Evolutionary conservation across 192 early-diverging fungal species (phyloP).

Genomic region (Obelidium mucronatum): DNA sequence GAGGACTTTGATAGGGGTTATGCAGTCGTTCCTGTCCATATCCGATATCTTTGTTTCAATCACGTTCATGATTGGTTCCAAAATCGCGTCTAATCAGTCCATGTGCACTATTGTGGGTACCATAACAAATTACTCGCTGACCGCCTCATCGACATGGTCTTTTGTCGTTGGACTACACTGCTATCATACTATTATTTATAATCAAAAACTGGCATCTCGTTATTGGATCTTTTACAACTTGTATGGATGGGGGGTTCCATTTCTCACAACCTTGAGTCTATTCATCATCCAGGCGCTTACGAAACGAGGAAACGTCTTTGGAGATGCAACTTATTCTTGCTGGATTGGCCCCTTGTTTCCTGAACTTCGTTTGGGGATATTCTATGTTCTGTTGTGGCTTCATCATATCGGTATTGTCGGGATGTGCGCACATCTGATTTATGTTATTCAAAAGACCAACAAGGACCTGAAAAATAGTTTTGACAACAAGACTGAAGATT

Average conservation of each 20-base stretch:
- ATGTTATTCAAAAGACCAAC: too few species aligned
- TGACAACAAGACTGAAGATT: too few species aligned
- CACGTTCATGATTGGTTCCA: not conserved
- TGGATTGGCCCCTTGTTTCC: not conserved
- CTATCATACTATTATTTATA: not conserved
- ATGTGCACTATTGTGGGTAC: conserved; percentile 1
- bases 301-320: not conserved
- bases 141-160: not conserved
- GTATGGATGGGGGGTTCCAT: not conserved
- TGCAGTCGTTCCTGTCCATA: not conserved
- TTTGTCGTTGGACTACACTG: not conserved
- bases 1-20: too few species aligned
- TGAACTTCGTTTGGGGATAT: not conserved
- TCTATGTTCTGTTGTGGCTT: not conserved
- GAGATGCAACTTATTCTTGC: not conserved
- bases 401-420: not conserved
- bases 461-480: too few species aligned
- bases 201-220: not conserved
- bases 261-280: not conserved
- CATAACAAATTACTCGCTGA: not conserved
- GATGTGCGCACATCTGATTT: too few species aligned
- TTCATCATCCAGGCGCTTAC: not conserved
- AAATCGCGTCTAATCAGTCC: not conserved
- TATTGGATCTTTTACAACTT: not conserved
- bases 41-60: not conserved